A percentile compares a stretch with the other conserved stretches of the same genome.
Conservation (phyloP, 2,329 filamentous ascomycete species). For the Colletotrichum falcatum region DNA sequence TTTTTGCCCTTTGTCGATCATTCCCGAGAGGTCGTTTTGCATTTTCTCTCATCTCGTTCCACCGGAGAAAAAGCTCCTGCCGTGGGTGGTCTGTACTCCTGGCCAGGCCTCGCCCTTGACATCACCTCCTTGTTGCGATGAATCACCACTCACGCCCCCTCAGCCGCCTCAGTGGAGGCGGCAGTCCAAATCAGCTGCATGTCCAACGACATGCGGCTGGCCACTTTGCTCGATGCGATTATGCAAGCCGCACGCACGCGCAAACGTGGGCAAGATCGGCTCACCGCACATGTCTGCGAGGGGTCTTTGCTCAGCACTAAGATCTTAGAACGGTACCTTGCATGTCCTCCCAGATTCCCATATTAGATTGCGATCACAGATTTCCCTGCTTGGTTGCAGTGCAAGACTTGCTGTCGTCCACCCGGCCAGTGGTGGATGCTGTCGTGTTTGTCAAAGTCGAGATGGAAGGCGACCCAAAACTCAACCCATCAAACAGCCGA, state of each 20-base stretch:
- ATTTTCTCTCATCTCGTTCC: neutral
- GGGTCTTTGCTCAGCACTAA: constrained; percentile 8
- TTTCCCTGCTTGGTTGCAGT: neutral
- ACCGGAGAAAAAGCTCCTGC: neutral
- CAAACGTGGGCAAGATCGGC: neutral
- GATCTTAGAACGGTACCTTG: neutral
- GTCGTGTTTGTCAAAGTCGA: neutral
- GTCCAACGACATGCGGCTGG: neutral
- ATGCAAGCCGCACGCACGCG: neutral
- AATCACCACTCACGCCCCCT: constrained; percentile 25
- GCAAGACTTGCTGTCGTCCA: neutral
- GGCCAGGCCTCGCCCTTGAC: constrained; percentile 26
- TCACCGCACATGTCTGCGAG: neutral
- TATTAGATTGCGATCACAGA: constrained; percentile 24
- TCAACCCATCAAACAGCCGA: neutral
- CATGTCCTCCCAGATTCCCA: constrained; percentile 26
- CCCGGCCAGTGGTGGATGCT: too few species aligned
- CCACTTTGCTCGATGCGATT: neutral
- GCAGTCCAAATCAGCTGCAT: constrained; percentile 1
- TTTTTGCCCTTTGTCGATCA: constrained; percentile 14
- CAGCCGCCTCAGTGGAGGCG: neutral
- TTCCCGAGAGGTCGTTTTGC: neutral
- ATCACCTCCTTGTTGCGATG: constrained; percentile 32
- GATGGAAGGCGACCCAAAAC: neutral
- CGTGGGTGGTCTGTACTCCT: constrained; percentile 23